Conservation (phyloP, 1,284 basidiomycete species). For the Tilletia indica region DNA sequence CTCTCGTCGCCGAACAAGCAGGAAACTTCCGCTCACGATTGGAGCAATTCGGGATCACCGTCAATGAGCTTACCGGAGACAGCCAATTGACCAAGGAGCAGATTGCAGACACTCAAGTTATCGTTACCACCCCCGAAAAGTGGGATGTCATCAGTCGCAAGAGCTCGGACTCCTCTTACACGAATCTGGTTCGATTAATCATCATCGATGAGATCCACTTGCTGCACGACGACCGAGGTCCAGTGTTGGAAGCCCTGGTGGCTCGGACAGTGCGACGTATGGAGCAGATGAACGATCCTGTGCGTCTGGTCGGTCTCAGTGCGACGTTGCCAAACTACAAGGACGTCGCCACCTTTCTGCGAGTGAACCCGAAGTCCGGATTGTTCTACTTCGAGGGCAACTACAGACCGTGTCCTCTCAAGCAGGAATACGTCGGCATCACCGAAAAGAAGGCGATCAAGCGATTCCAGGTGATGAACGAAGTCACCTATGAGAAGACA, state of each 20-base stretch:
- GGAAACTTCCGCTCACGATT: conserved; percentile 66
- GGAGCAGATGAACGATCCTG: conserved; percentile 77
- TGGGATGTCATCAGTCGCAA: conserved; percentile 97
- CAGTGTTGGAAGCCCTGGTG: conserved; percentile 89
- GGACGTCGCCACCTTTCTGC: conserved; percentile 97
- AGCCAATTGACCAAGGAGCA: conserved; percentile 97
- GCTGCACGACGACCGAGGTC: conserved; percentile 95
- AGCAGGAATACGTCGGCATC: conserved; percentile 95
- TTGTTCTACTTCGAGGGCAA: conserved; percentile 92
- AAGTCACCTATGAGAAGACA: conserved; percentile 94
- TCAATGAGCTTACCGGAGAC: conserved; percentile 95
- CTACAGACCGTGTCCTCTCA: conserved; percentile 89
- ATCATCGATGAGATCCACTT: conserved; percentile 99
- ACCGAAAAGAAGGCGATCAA: conserved; percentile 99
- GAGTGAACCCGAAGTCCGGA: conserved; percentile 86
- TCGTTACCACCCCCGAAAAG: conserved; percentile 98
- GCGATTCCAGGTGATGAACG: conserved; percentile 95
- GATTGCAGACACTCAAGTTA: conserved; percentile 94
- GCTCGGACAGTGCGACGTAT: conserved; percentile 87
- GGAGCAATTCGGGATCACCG: conserved; percentile 75
- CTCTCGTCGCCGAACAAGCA: conserved; percentile 54
- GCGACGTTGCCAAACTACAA: conserved; percentile 97
- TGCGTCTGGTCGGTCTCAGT: conserved; percentile 89
- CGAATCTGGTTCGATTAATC: conserved; percentile 91
- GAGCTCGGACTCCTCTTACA: conserved; percentile 93